Base-by-base conservation (phyloP, 2,329 filamentous ascomycete genomes). In the Blastomyces emzantsi region DNA sequence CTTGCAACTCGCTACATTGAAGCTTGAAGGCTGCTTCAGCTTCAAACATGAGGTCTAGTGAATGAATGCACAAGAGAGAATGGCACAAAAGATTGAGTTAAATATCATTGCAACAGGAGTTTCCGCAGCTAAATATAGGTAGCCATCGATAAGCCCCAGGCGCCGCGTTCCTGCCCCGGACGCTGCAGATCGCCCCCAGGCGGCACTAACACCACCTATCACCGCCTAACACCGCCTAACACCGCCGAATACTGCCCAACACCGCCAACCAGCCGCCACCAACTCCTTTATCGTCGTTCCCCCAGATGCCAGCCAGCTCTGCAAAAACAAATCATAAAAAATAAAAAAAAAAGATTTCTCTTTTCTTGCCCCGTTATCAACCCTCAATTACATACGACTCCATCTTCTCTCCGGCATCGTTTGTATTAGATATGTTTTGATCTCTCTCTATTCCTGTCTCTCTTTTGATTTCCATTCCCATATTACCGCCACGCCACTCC, bases 401-500 rank as follows among this genome's bases (percentile, higher is more conserved):
- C 7, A 3, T 47, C 17, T 33, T 25, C 8, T 47, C 28, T 60
- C 25, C 28, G 19, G 15, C 57, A 41, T 15, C 47, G 15, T 2
- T 25, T 54, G 5, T 28, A 39, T 54, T n/a, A 49, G 19, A 41
- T 33, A 30, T 6, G 11, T 17, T 15, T 43, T 25, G n/a, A 17
- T 17, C 11, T 51, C 30, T 28, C 7, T 41, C 30, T 28, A 13
- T 41, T 17, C n/a, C n/a, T 19, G 7, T 43, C 22, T 2, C 15
- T 28, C 6, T 45, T 45, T 45, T 45, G 19, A 15, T 28, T 17
- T 33, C 25, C 41, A 17, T 13, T 22, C 41, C 41, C 41, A 43
- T 43, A 17, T 28, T 6, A 58, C 19, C 8, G 13, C 67, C 69
- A 68, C 64, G 13, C 67, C 69, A 68, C 64, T 64, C 64, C 60